These are phyloP conservation scores for Aristolochia californica DNA, from an alignment of 164 flowering plant species.

Conservation along the genomic window DNA sequence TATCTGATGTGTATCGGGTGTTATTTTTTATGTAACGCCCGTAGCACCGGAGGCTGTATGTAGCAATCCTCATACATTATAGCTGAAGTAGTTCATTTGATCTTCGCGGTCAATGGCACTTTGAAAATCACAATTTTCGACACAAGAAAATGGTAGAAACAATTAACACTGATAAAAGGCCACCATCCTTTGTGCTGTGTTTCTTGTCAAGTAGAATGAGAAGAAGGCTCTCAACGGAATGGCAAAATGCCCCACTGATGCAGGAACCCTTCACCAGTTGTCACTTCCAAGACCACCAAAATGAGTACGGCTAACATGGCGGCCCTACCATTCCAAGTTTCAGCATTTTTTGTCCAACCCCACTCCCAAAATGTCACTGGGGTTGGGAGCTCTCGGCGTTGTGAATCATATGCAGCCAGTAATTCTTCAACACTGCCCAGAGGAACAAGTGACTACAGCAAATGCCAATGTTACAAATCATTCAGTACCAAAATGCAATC, in stretches of 20 bases:
- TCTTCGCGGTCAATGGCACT: too few species aligned
- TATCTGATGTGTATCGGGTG: too few species aligned
- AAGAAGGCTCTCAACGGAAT: constrained; percentile 26
- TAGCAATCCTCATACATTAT: too few species aligned
- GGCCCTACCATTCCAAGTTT: constrained; percentile 98
- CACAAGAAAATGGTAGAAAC: too few species aligned
- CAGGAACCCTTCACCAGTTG: constrained; percentile 80
- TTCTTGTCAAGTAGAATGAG: too few species aligned
- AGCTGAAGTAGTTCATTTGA: too few species aligned
- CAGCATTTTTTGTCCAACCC: constrained; percentile 99
- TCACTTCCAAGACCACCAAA: constrained; percentile 71
- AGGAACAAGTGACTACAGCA: constrained; percentile 83
- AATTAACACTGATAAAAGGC: too few species aligned
- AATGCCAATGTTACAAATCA: not conserved
- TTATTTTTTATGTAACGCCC: too few species aligned
- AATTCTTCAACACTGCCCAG: constrained; percentile 93
- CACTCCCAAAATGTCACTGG: constrained; percentile 95
- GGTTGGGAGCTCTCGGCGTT: constrained; percentile 82
- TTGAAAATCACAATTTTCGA: too few species aligned
- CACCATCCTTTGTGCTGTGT: too few species aligned
- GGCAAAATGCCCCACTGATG: constrained; percentile 92
- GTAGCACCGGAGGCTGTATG: too few species aligned
- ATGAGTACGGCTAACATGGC: constrained; percentile 90
- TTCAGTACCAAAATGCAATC: not conserved
- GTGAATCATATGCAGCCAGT: constrained; percentile 86